These are phyloP conservation scores for Podospora tetraspora DNA, from an alignment of 495 filamentous ascomycete species.

Conservation along the genomic window DNA sequence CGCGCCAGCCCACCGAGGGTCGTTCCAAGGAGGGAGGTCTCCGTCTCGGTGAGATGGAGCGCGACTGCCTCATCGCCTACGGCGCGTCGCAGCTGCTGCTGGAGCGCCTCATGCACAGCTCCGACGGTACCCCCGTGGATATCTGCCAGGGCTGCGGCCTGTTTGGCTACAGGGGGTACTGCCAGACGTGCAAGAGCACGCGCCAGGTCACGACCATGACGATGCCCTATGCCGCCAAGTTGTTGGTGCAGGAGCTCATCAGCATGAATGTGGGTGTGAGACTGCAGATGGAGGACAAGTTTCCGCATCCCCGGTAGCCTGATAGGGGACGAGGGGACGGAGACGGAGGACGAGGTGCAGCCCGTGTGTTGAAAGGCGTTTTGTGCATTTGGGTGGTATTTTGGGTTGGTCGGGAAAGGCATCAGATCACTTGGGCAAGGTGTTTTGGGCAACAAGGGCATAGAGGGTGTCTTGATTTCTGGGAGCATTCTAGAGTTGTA, in stretches of 20 bases:
- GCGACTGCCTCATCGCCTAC: constrained; percentile 94
- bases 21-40: constrained; percentile 87
- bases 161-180: constrained; percentile 93
- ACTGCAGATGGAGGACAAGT: constrained; percentile 85
- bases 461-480: not conserved
- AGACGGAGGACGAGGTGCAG: not conserved
- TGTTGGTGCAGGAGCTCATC: constrained; percentile 91
- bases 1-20: constrained; percentile 94
- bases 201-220: constrained; percentile 79
- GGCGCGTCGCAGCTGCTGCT: constrained; percentile 87
- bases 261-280: constrained; percentile 95
- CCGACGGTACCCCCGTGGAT: constrained; percentile 83
- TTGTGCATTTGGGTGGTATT: not conserved
- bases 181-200: constrained; percentile 79
- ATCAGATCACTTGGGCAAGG: not conserved
- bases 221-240: constrained; percentile 98
- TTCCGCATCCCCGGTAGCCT: constrained; percentile 52
- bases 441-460: not conserved
- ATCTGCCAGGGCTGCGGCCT: constrained; percentile 89
- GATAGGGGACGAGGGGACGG: too few species aligned
- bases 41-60: constrained; percentile 96
- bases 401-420: not conserved
- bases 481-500: not conserved
- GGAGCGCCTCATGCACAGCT: constrained; percentile 90
- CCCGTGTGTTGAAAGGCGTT: not conserved